Evolutionary conservation across 345 rosid genomes (phyloP).

Genomic region (Iberis pinnata): DNA sequence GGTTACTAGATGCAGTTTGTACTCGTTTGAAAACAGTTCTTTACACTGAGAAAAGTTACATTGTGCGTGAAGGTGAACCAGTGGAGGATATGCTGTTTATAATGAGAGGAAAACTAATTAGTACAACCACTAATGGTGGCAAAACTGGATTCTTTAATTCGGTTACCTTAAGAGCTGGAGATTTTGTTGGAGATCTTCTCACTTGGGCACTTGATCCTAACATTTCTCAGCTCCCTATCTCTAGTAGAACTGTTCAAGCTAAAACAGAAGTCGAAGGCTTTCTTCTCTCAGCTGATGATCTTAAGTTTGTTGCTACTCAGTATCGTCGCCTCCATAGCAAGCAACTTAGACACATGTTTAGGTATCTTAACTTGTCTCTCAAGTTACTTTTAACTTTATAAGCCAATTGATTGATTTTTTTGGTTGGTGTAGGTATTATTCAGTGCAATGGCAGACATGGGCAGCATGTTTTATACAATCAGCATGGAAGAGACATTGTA

Average conservation of each 20-base stretch:
- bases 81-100: constrained; percentile 39
- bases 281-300: constrained; percentile 32
- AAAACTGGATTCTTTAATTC: constrained; percentile 29
- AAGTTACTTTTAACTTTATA: background rate
- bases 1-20: constrained; percentile 33
- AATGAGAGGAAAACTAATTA: constrained; percentile 27
- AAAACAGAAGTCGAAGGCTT: constrained; percentile 37
- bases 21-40: constrained; percentile 29
- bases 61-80: constrained; percentile 40
- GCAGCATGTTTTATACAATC: constrained; percentile 37
- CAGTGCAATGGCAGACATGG: constrained; percentile 34
- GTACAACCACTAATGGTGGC: constrained; percentile 37
- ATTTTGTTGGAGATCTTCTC: constrained; percentile 38
- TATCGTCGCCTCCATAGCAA: constrained; percentile 35
- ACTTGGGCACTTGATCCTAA: constrained; percentile 49
- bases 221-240: constrained; percentile 30
- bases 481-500: constrained; percentile 34
- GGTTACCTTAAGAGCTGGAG: constrained; percentile 14
- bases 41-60: constrained; percentile 30
- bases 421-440: constrained; percentile 29
- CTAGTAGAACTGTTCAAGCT: constrained; percentile 32
- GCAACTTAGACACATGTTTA: constrained; percentile 30
- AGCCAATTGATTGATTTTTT: background rate
- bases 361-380: constrained; percentile 13
- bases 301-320: constrained; percentile 30